A percentile compares a stretch with the other conserved stretches of the same genome.
phyloP scores from a whole-genome alignment of 495 filamentous ascomycete species.

The Penicillium malachiteum region DNA sequence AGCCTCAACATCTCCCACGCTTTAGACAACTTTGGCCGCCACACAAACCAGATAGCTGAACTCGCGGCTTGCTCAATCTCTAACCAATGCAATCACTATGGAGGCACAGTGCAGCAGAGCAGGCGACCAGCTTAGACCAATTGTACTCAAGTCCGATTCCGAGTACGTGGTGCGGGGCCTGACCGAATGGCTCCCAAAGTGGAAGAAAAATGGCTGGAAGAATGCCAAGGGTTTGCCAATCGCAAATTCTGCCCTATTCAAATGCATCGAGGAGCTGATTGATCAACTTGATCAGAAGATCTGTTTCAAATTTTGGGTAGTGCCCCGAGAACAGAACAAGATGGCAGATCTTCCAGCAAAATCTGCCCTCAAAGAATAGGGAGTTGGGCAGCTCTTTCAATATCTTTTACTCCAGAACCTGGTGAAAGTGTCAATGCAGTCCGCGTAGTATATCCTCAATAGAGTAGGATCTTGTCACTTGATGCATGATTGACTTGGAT shows the following conservation, averaged over 20 bases:
- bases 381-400: too few relatives aligned
- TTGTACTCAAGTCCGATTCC: constrained; percentile 29
- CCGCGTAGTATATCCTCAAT: too few relatives aligned
- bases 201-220: constrained; percentile 33
- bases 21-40: constrained; percentile 37
- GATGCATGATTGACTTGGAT: too few relatives aligned
- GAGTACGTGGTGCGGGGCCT: constrained; percentile 41
- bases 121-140: not conserved
- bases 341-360: constrained; percentile 43
- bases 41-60: constrained; percentile 27
- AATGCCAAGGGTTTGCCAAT: constrained; percentile 22
- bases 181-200: constrained; percentile 30
- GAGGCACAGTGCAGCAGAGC: too few relatives aligned
- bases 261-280: constrained; percentile 36
- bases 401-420: too few relatives aligned
- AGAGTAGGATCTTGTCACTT: too few relatives aligned
- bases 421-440: too few relatives aligned
- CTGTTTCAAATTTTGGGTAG: constrained; percentile 44
- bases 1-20: constrained; percentile 19
- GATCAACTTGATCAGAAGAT: constrained; percentile 19
- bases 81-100: not conserved
- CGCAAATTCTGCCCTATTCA: constrained; percentile 45
- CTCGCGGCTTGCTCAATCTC: not conserved
- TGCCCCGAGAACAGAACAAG: constrained; percentile 35
- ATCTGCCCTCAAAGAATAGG: constrained; percentile 11